phyloP scores from a whole-genome alignment of 2,329 filamentous ascomycete species.

The Neonectria hederae region DNA sequence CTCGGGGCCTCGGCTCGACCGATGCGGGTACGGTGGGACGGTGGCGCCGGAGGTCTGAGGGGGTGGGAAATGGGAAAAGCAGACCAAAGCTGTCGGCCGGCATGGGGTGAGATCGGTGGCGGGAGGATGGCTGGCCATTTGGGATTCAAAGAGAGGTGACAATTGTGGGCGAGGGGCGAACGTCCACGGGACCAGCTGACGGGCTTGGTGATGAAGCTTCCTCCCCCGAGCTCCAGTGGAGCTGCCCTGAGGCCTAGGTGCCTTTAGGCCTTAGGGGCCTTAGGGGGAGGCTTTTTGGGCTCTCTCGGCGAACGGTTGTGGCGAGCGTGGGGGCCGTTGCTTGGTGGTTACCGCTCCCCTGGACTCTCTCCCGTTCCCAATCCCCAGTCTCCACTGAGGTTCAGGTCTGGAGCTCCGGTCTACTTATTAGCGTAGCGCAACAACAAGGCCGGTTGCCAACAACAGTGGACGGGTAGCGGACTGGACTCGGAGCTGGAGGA shows the following conservation, averaged over 20 bases:
- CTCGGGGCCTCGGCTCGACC: conserved; percentile 8
- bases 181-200: not conserved
- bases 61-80: conserved; percentile 7
- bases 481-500: too few relatives aligned
- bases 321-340: conserved; percentile 36
- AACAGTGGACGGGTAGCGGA: not conserved
- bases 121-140: not conserved
- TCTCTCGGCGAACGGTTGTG: conserved; percentile 21
- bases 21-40: conserved; percentile 1
- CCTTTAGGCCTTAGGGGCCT: not conserved
- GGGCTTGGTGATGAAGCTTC: too few relatives aligned
- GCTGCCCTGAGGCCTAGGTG: not conserved
- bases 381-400: conserved; percentile 29
- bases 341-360: conserved; percentile 33
- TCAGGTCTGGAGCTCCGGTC: conserved; percentile 27
- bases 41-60: conserved; percentile 18
- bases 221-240: conserved; percentile 6
- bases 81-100: not conserved
- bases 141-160: not conserved
- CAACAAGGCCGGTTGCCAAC: not conserved
- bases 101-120: conserved; percentile 12
- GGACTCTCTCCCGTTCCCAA: conserved; percentile 7
- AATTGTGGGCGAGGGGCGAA: not conserved
- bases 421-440: conserved; percentile 34
- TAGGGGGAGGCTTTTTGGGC: conserved; percentile 1